These are phyloP conservation scores for Metarhizium anisopliae DNA, from an alignment of 2,329 filamentous ascomycete species.

Conservation along the genomic window DNA sequence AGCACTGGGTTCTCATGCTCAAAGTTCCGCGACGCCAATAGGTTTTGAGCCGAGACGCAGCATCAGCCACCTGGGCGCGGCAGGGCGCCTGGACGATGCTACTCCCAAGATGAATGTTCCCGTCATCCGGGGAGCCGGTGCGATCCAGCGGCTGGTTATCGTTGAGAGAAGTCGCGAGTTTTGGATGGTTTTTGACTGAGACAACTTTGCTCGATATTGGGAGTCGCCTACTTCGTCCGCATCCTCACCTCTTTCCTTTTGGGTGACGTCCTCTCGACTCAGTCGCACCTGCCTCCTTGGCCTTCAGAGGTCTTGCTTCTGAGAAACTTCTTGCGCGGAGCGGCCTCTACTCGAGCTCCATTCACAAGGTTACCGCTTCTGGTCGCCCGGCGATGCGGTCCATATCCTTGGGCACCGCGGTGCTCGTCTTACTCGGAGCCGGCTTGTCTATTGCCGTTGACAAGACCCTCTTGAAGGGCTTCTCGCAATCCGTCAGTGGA, in stretches of 20 bases:
- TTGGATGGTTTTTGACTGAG: too few species aligned
- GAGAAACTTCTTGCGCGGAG: not conserved
- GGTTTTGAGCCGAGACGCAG: not conserved
- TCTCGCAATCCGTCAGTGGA: conserved; percentile 21
- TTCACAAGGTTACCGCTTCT: not conserved
- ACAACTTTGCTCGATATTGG: not conserved
- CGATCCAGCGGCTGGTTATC: not conserved
- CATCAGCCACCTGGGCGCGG: not conserved
- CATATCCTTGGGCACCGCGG: conserved; percentile 4
- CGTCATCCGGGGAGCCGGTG: not conserved
- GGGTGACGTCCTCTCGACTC: not conserved
- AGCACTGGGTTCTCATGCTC: not conserved
- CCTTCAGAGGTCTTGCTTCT: not conserved
- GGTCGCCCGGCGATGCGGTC: conserved; percentile 8
- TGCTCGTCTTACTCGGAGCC: conserved; percentile 9
- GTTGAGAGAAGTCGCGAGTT: not conserved
- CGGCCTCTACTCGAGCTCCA: not conserved
- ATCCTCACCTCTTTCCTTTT: not conserved
- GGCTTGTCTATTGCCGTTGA: conserved; percentile 4
- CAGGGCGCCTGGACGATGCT: not conserved
- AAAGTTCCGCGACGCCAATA: not conserved
- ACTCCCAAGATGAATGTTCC: not conserved
- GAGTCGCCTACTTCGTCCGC: not conserved
- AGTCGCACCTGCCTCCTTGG: not conserved
- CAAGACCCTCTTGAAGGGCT: conserved; percentile 2